These are phyloP conservation scores for Venturia pyrina DNA, from an alignment of 2,329 filamentous ascomycete genomes.

Conservation along the genomic window DNA sequence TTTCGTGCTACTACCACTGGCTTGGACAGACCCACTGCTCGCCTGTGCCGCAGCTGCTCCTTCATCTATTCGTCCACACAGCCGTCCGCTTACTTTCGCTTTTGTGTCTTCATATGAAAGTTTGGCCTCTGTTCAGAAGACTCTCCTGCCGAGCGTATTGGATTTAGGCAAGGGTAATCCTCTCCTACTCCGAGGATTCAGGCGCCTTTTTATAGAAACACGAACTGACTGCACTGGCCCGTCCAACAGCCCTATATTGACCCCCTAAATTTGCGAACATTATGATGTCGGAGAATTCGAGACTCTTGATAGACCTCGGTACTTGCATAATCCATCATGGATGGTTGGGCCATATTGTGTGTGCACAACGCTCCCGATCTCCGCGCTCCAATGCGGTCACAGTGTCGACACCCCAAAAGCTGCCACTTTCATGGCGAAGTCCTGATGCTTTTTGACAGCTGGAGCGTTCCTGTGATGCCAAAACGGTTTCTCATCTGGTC, in stretches of 20 bases:
- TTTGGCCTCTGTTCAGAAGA: not conserved
- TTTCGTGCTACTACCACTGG: not conserved
- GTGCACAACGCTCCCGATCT: conserved; percentile 2
- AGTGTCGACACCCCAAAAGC: not conserved
- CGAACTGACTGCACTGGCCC: not conserved
- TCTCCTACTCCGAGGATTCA: not conserved
- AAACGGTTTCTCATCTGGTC: not conserved
- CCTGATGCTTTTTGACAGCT: not conserved
- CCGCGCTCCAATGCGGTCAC: not conserved
- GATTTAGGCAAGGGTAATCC: not conserved
- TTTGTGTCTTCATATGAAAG: not conserved
- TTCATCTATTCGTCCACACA: not conserved
- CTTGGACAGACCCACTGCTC: not conserved
- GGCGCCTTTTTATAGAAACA: not conserved
- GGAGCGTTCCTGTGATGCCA: not conserved
- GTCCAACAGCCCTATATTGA: not conserved
- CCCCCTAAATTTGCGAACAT: not conserved
- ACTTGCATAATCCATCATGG: not conserved
- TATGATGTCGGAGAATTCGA: not conserved
- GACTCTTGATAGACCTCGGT: not conserved
- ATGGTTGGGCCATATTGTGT: not conserved
- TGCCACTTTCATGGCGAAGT: not conserved
- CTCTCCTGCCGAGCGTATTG: not conserved
- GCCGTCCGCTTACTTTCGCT: not conserved
- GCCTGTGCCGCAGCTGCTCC: not conserved